Evolutionary conservation across 1,284 basidiomycete species (phyloP).

Genomic region (Rhodotorula sp.): DNA sequence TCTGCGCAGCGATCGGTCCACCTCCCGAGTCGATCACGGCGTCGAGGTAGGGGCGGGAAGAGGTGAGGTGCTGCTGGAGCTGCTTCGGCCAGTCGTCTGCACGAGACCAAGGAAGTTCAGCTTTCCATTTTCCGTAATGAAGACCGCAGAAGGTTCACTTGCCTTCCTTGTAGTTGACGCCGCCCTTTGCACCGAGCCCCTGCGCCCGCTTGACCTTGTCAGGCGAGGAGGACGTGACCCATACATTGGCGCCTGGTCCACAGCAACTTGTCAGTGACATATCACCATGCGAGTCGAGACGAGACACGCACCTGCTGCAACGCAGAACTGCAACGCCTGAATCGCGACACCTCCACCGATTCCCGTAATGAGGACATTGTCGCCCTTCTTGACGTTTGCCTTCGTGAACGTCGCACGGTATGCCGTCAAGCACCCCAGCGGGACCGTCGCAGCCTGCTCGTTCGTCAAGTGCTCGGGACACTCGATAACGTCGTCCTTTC

Average conservation of each 20-base stretch:
- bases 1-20: slow-evolving; percentile 67
- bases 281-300: no score
- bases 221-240: slow-evolving; percentile 68
- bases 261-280: fast-evolving
- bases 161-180: slow-evolving; percentile 71
- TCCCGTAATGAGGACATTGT: slow-evolving; percentile 68
- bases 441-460: slow-evolving; percentile 67
- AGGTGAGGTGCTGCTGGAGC: slow-evolving; percentile 58
- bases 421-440: slow-evolving; percentile 73
- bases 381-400: slow-evolving; percentile 61
- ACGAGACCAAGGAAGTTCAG: no score
- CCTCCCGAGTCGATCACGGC: slow-evolving; percentile 79
- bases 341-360: slow-evolving; percentile 80
- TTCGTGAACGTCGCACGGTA: slow-evolving; percentile 75
- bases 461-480: slow-evolving; percentile 70
- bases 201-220: slow-evolving; percentile 68
- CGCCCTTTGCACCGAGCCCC: slow-evolving; percentile 70
- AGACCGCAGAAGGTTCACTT: slow-evolving; percentile 39
- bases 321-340: slow-evolving; percentile 69
- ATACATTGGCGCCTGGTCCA: slow-evolving; percentile 76
- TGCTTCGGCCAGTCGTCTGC: slow-evolving; percentile 66
- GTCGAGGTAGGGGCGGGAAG: slow-evolving; percentile 57
- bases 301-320: slow-evolving; percentile 55
- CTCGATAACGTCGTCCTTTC: slow-evolving; percentile 64
- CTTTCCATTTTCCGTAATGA: neutral